Base-by-base conservation (phyloP, 1,284 basidiomycete genomes). In the Cutaneotrichosporon cavernicola region DNA sequence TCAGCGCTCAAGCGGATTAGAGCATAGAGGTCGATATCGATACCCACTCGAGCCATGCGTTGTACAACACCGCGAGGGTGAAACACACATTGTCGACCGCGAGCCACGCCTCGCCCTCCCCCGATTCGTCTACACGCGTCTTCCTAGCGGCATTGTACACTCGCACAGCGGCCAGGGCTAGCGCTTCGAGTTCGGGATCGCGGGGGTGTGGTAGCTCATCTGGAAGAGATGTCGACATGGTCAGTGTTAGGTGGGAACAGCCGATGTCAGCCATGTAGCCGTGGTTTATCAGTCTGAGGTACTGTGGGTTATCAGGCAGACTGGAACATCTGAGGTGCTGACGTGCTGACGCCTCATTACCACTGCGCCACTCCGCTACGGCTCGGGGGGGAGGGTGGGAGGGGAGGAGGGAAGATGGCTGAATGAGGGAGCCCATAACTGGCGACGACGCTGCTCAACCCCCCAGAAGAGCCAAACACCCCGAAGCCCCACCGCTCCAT, bases 11-110 rank as follows among this genome's bases (percentile, higher is more conserved):
- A 9, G 22, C 18, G 31, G 31, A 50, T 30, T 11, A 6, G 47
- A 49, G 21, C 7, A 49, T 21, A 36, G 34, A 36, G 26, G 26
- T 26, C 26, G 26, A 26, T 26, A 26, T 18, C 10, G n/a, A 32
- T 16, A 22, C 53, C 13, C 38, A 56, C 55, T 56, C 55, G 21
- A 56, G 38, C 55, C 55, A 40, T 7, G 55, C 36, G 14, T 38
- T 40, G 38, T 56, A 38, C 36, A 56, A 22, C 22, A 30, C 55
- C 13, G 36, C 55, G 14, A 56, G 55, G 38, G 36, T 38, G 38
- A 56, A 56, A 11, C 36, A 38, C 36, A 46, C 55, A 13, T 30
- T 16, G 55, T 56, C 22, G 22, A 56, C 38, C 21, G n/a, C 26
- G n/a, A 30, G 36, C 55, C 55, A 56, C 26, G 55, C n/a, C 6